phyloP scores from a whole-genome alignment of 2,329 filamentous ascomycete genomes.

The Ceratocystis papillata region DNA sequence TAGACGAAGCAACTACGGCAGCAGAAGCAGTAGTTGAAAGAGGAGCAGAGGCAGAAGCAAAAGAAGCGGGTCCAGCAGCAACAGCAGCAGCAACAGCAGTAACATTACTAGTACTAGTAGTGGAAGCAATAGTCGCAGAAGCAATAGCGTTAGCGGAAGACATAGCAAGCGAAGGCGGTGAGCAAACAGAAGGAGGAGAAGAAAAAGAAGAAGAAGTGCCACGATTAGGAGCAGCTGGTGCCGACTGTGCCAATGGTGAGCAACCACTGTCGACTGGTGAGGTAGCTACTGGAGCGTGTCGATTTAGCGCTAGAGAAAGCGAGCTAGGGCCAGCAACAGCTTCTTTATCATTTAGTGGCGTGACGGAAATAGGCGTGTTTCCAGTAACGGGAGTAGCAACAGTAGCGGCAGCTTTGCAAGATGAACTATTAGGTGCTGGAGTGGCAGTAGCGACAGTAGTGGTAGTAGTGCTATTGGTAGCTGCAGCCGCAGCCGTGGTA shows the following conservation, averaged over 20 bases:
- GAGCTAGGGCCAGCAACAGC: neutral
- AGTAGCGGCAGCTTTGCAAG: no score
- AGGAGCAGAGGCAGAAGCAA: neutral
- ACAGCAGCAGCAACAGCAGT: neutral
- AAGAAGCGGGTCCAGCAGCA: neutral
- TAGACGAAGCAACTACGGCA: neutral
- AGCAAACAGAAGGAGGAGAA: neutral
- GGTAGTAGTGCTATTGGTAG: neutral
- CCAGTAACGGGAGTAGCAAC: neutral
- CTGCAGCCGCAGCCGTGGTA: neutral
- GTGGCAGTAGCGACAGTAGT: no score
- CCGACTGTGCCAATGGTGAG: neutral
- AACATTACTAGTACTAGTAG: neutral
- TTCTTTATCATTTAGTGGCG: neutral
- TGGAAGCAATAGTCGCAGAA: neutral
- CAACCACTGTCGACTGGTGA: neutral
- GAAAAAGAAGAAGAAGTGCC: neutral
- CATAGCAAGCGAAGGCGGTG: neutral
- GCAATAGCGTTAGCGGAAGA: neutral
- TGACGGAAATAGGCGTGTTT: neutral
- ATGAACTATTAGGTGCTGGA: no score
- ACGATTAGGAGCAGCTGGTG: neutral
- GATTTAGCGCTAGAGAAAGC: neutral
- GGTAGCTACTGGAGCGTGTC: neutral
- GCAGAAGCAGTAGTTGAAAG: neutral